Percentiles rank a stretch among this genome's conserved stretches.
These are phyloP conservation scores for Purpureocillium takamizusanense DNA, from an alignment of 2,329 filamentous ascomycete genomes.

Conservation along the genomic window DNA sequence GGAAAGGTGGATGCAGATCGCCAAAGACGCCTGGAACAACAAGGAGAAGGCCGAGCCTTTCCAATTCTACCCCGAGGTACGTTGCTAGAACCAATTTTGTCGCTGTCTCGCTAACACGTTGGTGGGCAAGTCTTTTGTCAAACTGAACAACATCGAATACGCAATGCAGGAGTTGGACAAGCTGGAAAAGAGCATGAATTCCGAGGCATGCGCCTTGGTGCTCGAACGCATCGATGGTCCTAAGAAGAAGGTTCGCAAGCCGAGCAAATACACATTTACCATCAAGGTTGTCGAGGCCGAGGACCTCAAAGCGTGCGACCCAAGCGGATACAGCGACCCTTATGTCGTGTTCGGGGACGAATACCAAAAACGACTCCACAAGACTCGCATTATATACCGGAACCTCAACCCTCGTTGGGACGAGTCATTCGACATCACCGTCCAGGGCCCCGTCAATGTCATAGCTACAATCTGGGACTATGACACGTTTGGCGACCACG, in stretches of 20 bases:
- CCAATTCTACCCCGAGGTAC: slow-evolving; percentile 87
- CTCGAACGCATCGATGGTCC: slow-evolving; percentile 68
- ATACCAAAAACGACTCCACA: slow-evolving; percentile 91
- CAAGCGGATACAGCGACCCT: slow-evolving; percentile 87
- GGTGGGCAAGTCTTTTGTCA: slow-evolving; percentile 73
- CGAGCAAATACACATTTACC: slow-evolving; percentile 91
- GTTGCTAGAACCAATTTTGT: slow-evolving; percentile 11
- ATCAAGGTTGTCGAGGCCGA: slow-evolving; percentile 98
- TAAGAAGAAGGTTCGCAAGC: slow-evolving; percentile 52
- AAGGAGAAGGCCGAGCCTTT: slow-evolving; percentile 95
- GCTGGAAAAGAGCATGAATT: slow-evolving; percentile 81
- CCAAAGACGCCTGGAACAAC: slow-evolving; percentile 84
- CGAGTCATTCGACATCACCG: slow-evolving; percentile 92
- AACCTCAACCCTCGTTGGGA: slow-evolving; percentile 95
- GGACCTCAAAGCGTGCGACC: slow-evolving; percentile 95
- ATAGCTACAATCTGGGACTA: slow-evolving; percentile 98
- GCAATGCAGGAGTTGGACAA: slow-evolving; percentile 87
- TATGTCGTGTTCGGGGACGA: slow-evolving; percentile 97
- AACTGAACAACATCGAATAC: slow-evolving; percentile 95
- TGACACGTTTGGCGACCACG: slow-evolving; percentile 93
- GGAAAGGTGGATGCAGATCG: slow-evolving; percentile 87
- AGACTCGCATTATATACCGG: slow-evolving; percentile 84
- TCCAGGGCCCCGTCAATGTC: slow-evolving; percentile 82
- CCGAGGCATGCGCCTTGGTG: slow-evolving; percentile 79
- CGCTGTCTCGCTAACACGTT: slow-evolving; percentile 15